Base-by-base conservation (phyloP, 345 rosid species). In the Eucalyptus erythrocorys region DNA sequence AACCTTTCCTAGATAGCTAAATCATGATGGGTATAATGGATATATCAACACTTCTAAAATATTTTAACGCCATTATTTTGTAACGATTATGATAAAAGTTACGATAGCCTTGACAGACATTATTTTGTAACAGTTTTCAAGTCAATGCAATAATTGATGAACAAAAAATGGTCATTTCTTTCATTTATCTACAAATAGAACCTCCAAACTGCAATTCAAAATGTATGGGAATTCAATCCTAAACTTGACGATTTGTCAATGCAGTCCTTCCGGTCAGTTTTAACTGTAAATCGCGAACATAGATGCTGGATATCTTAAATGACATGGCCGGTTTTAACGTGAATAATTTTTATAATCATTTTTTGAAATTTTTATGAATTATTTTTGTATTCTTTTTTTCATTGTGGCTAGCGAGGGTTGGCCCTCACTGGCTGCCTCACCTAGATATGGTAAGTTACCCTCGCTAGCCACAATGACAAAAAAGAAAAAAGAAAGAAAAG, bases 231-330 rank as follows among this genome's bases (percentile, higher is more conserved):
- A 22, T 50, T 17, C 55, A 17, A 17, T 50, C 22, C 0, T 50
- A 50, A 17, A 50, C 9, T 50, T 17, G 55, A 3, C 0, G 0
- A 17, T 50, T 50, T 50, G 22, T 50, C 9, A 17, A 17, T 17
- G 1, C 7, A 50, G 0, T 17, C 9, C 1, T 17, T 50, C 4
- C 0, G 0, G 2, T 50, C 17, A 50, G 17, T 17, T 50, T 1
- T 50, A 4, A 6, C 0, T 3, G 4, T 3, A 0, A 50, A 17
- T 17, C 1, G 0, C 1, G 0, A 50, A 50, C 55, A 50, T 50
- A 50, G 22, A 3, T 50, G 2, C 0, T 17, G 0, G 9, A 17
- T 50, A 50, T 17, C 4, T 50, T 50, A 50, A 1, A 6, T 50
- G 55, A 50, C 22, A 50, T 50, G 22, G 4, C 17, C 2, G 8